A percentile compares a stretch with the other conserved stretches of the same genome.
Evolutionary conservation across 1,284 basidiomycete genomes (phyloP).

Genomic region (Coniferiporia weirii): DNA sequence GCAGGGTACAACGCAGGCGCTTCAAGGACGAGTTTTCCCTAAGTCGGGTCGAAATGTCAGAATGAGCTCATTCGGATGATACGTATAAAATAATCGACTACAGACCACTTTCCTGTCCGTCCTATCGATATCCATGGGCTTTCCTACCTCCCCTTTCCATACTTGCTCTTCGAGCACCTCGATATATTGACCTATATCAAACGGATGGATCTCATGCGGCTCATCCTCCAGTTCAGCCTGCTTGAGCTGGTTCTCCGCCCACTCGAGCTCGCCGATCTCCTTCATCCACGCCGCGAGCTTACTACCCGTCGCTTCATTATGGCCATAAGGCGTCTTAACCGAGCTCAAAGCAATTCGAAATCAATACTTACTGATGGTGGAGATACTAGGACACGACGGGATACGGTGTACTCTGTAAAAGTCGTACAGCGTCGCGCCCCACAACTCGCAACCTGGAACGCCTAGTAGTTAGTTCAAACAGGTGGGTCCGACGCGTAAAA

Average conservation of each 20-base stretch:
- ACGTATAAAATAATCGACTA: no score
- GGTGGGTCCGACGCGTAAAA: slow-evolving; percentile 21
- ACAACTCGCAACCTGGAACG: slow-evolving; percentile 23
- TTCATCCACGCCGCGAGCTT: slow-evolving; percentile 32
- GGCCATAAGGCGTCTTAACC: background rate
- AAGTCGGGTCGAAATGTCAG: background rate
- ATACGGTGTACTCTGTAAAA: slow-evolving; percentile 32
- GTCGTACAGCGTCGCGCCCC: slow-evolving; percentile 42
- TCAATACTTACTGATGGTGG: slow-evolving; percentile 21
- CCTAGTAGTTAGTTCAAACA: slow-evolving; percentile 29
- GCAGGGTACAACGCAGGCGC: slow-evolving; percentile 29
- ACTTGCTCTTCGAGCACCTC: slow-evolving; percentile 21
- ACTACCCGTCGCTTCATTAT: slow-evolving; percentile 31
- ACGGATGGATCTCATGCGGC: slow-evolving; percentile 30
- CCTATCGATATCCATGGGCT: slow-evolving; percentile 10
- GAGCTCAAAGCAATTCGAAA: background rate
- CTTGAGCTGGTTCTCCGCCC: slow-evolving; percentile 29
- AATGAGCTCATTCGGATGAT: background rate
- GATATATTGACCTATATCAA: slow-evolving; percentile 27
- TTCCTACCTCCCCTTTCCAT: slow-evolving; percentile 6
- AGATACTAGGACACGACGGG: slow-evolving; percentile 15
- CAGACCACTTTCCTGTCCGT: background rate
- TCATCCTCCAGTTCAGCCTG: slow-evolving; percentile 35
- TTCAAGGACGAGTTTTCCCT: slow-evolving; percentile 24
- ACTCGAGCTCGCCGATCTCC: slow-evolving; percentile 30